A percentile compares a stretch with the other conserved stretches of the same genome.
Conservation (phyloP, 2,329 filamentous ascomycete genomes). For the Neonectria coccinea region DNA sequence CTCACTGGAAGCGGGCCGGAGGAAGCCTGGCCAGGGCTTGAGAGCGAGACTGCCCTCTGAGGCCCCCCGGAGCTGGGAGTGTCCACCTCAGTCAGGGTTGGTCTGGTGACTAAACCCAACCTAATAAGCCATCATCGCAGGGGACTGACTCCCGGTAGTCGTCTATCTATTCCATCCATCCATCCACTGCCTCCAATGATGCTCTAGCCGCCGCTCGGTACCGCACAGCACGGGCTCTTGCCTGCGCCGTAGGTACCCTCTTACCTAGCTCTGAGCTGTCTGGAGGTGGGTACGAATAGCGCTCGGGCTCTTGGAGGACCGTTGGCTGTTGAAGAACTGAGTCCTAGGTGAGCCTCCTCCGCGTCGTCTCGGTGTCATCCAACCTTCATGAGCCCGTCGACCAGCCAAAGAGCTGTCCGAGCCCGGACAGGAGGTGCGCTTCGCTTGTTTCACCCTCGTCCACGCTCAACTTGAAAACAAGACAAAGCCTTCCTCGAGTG, state of each 20-base stretch:
- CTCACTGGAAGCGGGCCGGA: background rate
- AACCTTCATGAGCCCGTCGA: background rate
- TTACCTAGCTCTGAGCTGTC: background rate
- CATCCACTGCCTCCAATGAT: background rate
- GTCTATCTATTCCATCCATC: background rate
- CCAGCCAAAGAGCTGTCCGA: too few relatives aligned
- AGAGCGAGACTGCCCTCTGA: background rate
- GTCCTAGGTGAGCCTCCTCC: background rate
- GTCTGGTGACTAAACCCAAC: background rate
- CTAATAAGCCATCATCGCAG: too few relatives aligned
- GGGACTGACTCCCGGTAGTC: too few relatives aligned
- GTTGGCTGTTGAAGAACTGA: background rate
- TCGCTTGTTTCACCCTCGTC: background rate
- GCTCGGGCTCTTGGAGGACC: background rate
- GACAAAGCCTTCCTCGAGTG: background rate
- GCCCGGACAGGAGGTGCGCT: too few relatives aligned
- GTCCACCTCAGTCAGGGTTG: background rate
- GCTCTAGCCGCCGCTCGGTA: background rate
- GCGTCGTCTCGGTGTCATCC: background rate
- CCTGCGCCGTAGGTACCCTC: background rate
- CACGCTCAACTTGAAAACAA: background rate
- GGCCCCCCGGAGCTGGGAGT: too few relatives aligned
- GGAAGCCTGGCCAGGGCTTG: background rate
- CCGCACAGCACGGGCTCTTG: too few relatives aligned
- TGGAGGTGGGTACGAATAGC: too few relatives aligned